Conservation (phyloP, 164 flowering plant genomes). For the Magnolia sinica region DNA sequence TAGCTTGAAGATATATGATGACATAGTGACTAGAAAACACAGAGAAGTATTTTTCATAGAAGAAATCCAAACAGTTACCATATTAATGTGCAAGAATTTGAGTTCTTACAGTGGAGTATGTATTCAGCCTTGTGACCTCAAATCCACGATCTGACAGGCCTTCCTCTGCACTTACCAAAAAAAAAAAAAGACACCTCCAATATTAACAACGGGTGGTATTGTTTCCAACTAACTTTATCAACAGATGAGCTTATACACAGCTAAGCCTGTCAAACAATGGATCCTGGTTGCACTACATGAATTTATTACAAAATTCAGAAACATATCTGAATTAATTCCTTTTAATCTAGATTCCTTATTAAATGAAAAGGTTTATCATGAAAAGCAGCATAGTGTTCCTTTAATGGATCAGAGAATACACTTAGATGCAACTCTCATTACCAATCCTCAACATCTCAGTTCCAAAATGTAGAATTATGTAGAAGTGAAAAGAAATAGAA, state of each 20-base stretch:
- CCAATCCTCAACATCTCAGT: background rate
- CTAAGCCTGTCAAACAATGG: background rate
- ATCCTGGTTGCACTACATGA: background rate
- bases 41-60: background rate
- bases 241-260: background rate
- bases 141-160: slow-evolving; percentile 79
- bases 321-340: background rate
- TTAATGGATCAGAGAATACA: too few species aligned
- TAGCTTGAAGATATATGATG: background rate
- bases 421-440: background rate
- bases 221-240: background rate
- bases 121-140: slow-evolving; percentile 80
- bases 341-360: too few species aligned
- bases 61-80: background rate
- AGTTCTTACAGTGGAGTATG: slow-evolving; percentile 76
- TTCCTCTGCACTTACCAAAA: slow-evolving; percentile 52
- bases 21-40: background rate
- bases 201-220: background rate
- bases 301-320: background rate
- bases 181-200: background rate
- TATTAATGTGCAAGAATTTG: background rate
- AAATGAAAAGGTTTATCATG: too few species aligned
- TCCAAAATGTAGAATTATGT: too few species aligned
- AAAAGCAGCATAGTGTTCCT: too few species aligned
- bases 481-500: too few species aligned